Percentiles rank a stretch among this genome's conserved stretches.
Evolutionary conservation across 2,329 filamentous ascomycete species (phyloP).

Genomic region (Diaporthe citrichinensis): DNA sequence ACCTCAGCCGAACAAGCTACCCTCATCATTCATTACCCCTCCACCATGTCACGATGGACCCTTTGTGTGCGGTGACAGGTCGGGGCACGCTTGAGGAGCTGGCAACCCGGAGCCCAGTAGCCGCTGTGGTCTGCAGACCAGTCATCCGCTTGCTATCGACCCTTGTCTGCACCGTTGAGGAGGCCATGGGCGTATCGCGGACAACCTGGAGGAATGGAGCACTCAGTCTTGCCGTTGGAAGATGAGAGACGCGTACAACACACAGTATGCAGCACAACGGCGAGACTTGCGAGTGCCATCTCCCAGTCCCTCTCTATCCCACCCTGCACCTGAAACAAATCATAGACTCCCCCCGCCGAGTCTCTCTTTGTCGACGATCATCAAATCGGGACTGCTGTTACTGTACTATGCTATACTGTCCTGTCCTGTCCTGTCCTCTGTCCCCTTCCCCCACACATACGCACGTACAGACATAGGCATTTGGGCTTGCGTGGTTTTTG

Average conservation of each 20-base stretch:
- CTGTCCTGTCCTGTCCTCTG: neutral
- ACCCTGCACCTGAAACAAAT: conserved; percentile 3
- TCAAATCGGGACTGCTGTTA: neutral
- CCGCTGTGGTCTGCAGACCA: conserved; percentile 19
- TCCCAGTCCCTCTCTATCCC: neutral
- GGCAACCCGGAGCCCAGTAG: conserved; percentile 10
- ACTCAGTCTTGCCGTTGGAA: neutral
- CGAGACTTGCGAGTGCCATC: conserved; percentile 15
- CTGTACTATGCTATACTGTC: neutral
- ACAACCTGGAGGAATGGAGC: neutral
- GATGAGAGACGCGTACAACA: conserved; percentile 12
- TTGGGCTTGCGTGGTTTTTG: conserved; percentile 27
- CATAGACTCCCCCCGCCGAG: neutral
- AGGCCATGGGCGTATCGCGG: conserved; percentile 6
- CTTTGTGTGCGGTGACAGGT: conserved; percentile 17
- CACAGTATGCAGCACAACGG: conserved; percentile 1
- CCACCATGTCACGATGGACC: conserved; percentile 30
- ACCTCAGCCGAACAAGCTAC: neutral
- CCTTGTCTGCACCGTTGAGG: conserved; percentile 13
- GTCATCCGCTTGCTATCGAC: conserved; percentile 7
- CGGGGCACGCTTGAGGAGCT: conserved; percentile 1
- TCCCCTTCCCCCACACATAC: neutral
- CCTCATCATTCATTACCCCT: conserved; percentile 25
- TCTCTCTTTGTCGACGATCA: neutral
- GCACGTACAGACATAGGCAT: neutral